A percentile compares a stretch with the other conserved stretches of the same genome.
Conservation (phyloP, 306 rosid genomes). For the Argentina anserina region DNA sequence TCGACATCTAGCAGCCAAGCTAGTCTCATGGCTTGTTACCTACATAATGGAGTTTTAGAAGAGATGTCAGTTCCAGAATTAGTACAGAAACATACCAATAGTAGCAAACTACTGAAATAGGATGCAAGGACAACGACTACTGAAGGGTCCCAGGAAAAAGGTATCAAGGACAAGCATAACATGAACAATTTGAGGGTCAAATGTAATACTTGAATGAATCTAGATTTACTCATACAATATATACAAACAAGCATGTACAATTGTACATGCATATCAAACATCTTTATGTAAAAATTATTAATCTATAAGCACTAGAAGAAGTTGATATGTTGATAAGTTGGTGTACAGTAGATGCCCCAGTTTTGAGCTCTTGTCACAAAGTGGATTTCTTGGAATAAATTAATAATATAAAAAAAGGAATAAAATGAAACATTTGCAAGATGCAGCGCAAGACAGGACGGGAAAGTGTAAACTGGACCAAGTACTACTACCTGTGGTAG, state of each 20-base stretch:
- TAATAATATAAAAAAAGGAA: background rate
- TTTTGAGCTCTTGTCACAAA: background rate
- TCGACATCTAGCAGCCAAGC: slow-evolving; percentile 85
- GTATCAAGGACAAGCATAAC: background rate
- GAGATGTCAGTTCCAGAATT: slow-evolving; percentile 28
- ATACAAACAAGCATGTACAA: background rate
- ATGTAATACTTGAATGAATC: background rate
- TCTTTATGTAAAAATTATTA: background rate
- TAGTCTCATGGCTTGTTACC: slow-evolving; percentile 89
- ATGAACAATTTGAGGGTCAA: background rate
- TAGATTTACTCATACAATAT: background rate
- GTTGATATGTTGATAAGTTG: background rate
- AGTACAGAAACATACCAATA: slow-evolving; percentile 8
- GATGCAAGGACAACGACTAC: background rate
- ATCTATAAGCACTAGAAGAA: background rate
- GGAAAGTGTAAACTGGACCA: slow-evolving; percentile 15
- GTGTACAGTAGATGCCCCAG: background rate
- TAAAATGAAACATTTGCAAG: background rate
- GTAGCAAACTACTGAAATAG: slow-evolving; percentile 9
- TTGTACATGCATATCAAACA: background rate
- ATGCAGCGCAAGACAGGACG: background rate
- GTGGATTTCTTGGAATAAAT: background rate
- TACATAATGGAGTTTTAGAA: slow-evolving; percentile 32
- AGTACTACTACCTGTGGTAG: slow-evolving; percentile 82
- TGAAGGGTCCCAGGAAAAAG: background rate